A percentile compares a stretch with the other conserved stretches of the same genome.
Conservation (phyloP, 176 grass and related monocot genomes). For the Musa itinerans region DNA sequence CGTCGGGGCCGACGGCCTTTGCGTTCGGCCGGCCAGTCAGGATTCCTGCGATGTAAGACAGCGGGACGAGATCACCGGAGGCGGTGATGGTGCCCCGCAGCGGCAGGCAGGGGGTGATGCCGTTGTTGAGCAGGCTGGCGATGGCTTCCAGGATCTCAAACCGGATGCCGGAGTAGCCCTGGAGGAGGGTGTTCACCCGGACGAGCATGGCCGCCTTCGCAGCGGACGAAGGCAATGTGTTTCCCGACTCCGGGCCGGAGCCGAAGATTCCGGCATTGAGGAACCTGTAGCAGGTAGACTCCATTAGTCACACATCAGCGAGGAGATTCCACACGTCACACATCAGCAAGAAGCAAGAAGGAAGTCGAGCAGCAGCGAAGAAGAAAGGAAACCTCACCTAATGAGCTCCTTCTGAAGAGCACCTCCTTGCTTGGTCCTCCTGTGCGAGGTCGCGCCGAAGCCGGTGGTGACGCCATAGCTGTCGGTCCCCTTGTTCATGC, state of each 20-base stretch:
- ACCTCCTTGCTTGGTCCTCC: conserved; percentile 16
- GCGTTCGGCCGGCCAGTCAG: conserved; percentile 11
- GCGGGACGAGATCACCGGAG: conserved; percentile 14
- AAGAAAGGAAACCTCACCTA: not conserved
- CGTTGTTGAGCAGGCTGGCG: conserved; percentile 2
- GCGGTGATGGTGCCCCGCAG: conserved; percentile 18
- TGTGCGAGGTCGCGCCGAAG: conserved; percentile 15
- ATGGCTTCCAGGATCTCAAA: conserved; percentile 21
- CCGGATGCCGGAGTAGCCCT: conserved; percentile 20
- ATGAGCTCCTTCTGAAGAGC: conserved; percentile 21
- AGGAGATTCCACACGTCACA: not conserved
- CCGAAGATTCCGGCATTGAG: conserved; percentile 18
- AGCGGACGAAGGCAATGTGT: conserved; percentile 1
- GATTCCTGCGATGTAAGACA: conserved; percentile 20
- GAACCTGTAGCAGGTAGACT: conserved; percentile 1
- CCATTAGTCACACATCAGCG: not conserved
- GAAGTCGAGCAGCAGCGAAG: not conserved
- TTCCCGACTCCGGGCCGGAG: not conserved
- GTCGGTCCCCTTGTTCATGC: conserved; percentile 19
- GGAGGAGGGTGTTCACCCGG: conserved; percentile 15
- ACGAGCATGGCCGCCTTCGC: conserved; percentile 16
- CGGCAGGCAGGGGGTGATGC: conserved; percentile 16
- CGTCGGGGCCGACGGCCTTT: not conserved
- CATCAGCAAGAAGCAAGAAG: not conserved
- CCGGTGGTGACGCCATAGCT: conserved; percentile 22